phyloP scores from a whole-genome alignment of 495 filamentous ascomycete species.

The Hypoxylon subgilvum region DNA sequence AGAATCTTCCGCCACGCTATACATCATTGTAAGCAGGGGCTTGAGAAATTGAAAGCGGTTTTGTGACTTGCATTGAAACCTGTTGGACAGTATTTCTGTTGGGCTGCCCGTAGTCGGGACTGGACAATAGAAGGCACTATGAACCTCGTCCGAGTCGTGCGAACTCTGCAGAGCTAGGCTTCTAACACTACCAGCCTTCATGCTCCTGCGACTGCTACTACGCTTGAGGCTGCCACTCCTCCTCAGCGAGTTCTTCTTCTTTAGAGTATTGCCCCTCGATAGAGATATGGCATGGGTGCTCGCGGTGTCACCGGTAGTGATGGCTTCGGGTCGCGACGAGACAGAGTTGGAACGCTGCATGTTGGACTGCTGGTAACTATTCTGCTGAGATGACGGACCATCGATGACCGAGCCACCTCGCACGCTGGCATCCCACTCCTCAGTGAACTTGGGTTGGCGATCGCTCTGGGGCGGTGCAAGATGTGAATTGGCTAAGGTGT shows the following conservation, averaged over 20 bases:
- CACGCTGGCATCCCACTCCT: conserved; percentile 74
- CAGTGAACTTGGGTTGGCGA: conserved; percentile 59
- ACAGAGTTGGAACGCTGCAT: conserved; percentile 57
- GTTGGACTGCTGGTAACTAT: conserved; percentile 33
- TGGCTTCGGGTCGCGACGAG: conserved; percentile 55
- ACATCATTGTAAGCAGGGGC: conserved; percentile 1
- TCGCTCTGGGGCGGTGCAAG: conserved; percentile 41
- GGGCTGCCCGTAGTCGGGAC: conserved; percentile 86
- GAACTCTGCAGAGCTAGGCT: conserved; percentile 69
- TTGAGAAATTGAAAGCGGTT: background rate
- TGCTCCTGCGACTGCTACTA: conserved; percentile 74
- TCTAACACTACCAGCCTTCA: conserved; percentile 80
- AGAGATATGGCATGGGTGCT: conserved; percentile 50
- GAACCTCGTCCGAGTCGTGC: conserved; percentile 70
- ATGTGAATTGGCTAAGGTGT: conserved; percentile 51
- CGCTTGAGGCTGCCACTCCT: conserved; percentile 77
- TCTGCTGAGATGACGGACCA: conserved; percentile 36
- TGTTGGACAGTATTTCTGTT: conserved; percentile 85
- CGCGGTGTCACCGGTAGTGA: conserved; percentile 51
- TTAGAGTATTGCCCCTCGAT: conserved; percentile 77
- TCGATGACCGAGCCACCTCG: conserved; percentile 68
- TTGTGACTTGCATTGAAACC: conserved; percentile 80
- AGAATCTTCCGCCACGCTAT: conserved; percentile 93
- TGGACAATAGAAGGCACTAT: conserved; percentile 86
- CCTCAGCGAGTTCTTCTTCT: conserved; percentile 81